phyloP scores from a whole-genome alignment of 2,329 filamentous ascomycete species.

The Ophidiomyces ophidiicola region DNA sequence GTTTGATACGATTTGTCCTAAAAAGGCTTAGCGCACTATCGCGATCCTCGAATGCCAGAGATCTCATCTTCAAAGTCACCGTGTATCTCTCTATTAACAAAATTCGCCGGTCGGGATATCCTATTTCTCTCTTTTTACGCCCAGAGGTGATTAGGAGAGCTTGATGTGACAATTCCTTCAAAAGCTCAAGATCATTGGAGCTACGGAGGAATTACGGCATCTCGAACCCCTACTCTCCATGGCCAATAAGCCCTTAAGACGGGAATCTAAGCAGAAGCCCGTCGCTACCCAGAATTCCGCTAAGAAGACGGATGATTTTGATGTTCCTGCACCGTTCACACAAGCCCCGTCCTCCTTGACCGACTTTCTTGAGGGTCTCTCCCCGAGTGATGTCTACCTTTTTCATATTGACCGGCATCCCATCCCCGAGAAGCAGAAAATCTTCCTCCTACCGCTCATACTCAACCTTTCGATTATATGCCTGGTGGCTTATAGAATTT shows the following conservation, averaged over 20 bases:
- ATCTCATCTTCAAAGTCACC: background rate
- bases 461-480: constrained; percentile 59
- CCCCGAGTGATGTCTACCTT: constrained; percentile 63
- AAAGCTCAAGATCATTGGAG: too few relatives aligned
- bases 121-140: too few relatives aligned
- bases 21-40: constrained; percentile 3
- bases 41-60: too few relatives aligned
- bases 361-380: constrained; percentile 55
- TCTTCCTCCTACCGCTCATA: constrained; percentile 65
- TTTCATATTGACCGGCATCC: constrained; percentile 67
- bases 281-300: constrained; percentile 19
- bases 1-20: constrained; percentile 7
- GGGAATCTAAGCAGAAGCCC: constrained; percentile 21
- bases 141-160: too few relatives aligned
- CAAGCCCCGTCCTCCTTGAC: constrained; percentile 50
- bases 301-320: constrained; percentile 16
- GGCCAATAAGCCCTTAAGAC: constrained; percentile 27
- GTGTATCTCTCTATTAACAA: background rate
- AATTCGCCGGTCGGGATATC: background rate
- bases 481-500: constrained; percentile 57
- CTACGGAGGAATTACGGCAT: too few relatives aligned
- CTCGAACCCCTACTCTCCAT: too few relatives aligned
- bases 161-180: background rate
- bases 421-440: constrained; percentile 60
- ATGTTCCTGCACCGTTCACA: constrained; percentile 55